Base-by-base conservation (phyloP, 192 early-diverging fungal genomes). In the Podila epicladia region DNA sequence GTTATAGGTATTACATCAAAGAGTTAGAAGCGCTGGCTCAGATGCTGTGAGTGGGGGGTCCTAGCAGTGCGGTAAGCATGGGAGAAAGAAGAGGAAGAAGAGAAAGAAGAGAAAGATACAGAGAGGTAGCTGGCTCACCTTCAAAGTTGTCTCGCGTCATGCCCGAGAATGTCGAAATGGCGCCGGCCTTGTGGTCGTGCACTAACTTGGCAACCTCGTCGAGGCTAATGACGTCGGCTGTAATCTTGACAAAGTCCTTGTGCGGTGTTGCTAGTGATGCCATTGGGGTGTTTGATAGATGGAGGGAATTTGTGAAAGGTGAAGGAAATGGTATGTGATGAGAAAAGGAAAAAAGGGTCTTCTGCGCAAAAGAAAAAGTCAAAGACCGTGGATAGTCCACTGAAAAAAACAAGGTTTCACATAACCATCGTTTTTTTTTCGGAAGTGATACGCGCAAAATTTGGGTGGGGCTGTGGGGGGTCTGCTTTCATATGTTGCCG, bases 151-250 rank as follows among this genome's bases (percentile, higher is more conserved):
- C 85, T 13, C 96, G 87, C 0, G 96, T 98, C 0, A 95, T 98
- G 15, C 96, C 96, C 20, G 89, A 88, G 82, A 98, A 98, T 0
- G 93, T 94, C 2, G 93, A 90, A 58, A 97, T 94, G 1, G 96
- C 96, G n/a, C 96, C 96, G 9, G 94, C 94, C 4, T 79, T 76
- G 63, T 90, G 88, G 78, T 87, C 87, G 19, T 90, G 83, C 5
- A 95, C 94, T 9, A 88, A 75, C n/a, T 88, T 73, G 58, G 90
- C 83, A 53, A 92, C 87, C 13, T 75, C 61, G 70, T 91, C 88
- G 29, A 93, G 85, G 50, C 84, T 85, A 20, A 93, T 83, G 24
- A 74, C 76, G 38, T 93, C 92, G 7, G 78, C 2, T 0, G 88
- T 88, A 41, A 94, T 84, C 74, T 87, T 82, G 35, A 90, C 85